phyloP scores from a whole-genome alignment of 2,329 filamentous ascomycete species.

The Cadophora malorum region DNA sequence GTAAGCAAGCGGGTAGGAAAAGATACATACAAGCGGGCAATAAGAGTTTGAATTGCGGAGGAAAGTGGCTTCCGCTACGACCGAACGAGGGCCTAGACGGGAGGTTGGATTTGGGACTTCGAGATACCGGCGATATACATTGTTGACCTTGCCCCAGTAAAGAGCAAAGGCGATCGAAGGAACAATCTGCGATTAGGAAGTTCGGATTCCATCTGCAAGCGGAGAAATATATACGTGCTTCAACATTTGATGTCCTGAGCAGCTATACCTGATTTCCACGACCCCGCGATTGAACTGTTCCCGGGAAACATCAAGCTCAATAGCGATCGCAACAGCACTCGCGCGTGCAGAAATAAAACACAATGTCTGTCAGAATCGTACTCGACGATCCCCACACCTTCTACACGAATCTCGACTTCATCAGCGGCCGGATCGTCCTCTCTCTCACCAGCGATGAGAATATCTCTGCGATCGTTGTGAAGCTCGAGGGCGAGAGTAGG shows the following conservation, averaged over 20 bases:
- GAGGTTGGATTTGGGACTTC: background rate
- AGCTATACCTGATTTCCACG: no score
- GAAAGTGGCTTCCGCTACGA: background rate
- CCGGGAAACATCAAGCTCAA: no score
- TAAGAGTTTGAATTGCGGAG: background rate
- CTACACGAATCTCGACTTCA: slow-evolving; percentile 80
- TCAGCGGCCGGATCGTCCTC: slow-evolving; percentile 67
- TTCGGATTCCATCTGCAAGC: background rate
- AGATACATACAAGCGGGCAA: background rate
- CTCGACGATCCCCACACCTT: slow-evolving; percentile 72
- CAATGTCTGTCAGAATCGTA: slow-evolving; percentile 71
- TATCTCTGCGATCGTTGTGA: slow-evolving; percentile 77
- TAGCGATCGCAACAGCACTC: background rate
- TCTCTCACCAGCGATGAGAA: slow-evolving; percentile 69
- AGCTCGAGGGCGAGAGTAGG: slow-evolving; percentile 80
- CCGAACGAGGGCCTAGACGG: background rate
- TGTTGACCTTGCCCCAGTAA: background rate
- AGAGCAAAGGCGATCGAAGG: background rate
- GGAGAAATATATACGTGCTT: no score
- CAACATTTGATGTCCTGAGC: no score
- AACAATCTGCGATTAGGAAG: background rate
- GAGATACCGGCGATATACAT: background rate
- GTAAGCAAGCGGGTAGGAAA: background rate
- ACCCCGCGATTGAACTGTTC: no score
- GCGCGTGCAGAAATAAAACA: background rate